Base-by-base conservation (phyloP, 768 basidiomycete genomes). In the Podaxis mareebaensis region DNA sequence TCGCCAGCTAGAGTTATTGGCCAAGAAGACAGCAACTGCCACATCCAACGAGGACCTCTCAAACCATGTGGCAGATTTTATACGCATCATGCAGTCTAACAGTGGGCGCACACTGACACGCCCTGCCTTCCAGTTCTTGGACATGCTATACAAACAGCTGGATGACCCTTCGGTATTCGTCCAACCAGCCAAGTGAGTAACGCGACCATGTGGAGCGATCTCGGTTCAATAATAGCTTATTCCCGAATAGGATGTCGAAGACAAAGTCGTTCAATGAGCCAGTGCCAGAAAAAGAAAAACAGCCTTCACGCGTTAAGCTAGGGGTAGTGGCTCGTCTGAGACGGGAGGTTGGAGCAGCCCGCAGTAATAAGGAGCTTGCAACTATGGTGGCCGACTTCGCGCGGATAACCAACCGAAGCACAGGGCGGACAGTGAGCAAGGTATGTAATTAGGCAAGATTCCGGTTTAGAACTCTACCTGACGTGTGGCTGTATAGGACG, bases 381-480 rank as follows among this genome's bases (percentile, higher is more conserved):
- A 70, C 68, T 66, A 83, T 92, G 81, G 83, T 92, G 6, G 79
- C 82, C 7, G 89, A 91, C 55, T 93, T 93, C 72, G 86, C 86
- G 24, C 77, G 80, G 54, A 83, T 89, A 59, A 91, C 88, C 36
- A 85, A 90, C 72, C 81, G 81, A 70, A 87, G 85, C 68, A 86
- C 79, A 40, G 87, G 89, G 46, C 80, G 88, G 66, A 91, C 87
- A 55, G 79, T 93, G 59, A 92, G 90, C 38, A 93, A 92, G 82
- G 84, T 83, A 65, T 33, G 67, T 33, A 40, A 33, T 44, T 46
- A 15, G 2, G 38, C 63, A 36, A 38, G 59, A 44, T 42, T 52
- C 12, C 28, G n/a, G 6, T 12, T 15, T 22, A 4, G 40, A 51
- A 12, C 59, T 26, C 52, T 61, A 20, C 64, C 44, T 1, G 39